Base-by-base conservation (phyloP, 768 basidiomycete species). In the Suillus fuscotomentosus region DNA sequence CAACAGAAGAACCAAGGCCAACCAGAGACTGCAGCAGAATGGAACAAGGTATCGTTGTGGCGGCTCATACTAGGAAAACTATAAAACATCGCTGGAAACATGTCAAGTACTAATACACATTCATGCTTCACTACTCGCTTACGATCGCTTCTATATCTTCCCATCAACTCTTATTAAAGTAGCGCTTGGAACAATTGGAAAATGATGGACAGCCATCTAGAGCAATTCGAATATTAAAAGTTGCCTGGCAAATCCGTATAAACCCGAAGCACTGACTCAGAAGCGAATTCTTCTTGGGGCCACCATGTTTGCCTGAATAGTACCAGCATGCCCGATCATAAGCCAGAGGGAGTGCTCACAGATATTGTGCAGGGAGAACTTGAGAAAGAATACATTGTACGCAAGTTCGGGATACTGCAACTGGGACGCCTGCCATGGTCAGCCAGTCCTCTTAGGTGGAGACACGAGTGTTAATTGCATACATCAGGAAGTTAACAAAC, bases 41-140 rank as follows among this genome's bases (percentile, higher is more conserved):
- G 76, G 76, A 77, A 78, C 36, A 61, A 72, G 50, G 68, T 77
- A 17, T 71, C 71, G 0, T 22, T 76, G 17, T 63, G 66, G 24
- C 60, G 66, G 9, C 50, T 77, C 50, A 36, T 70, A 9, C 73
- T 63, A 3, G 74, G 77, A 7, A 70, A 68, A 56, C 65, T 65
- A 50, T 75, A 63, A 54, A 17, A 34, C 9, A 42, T 42, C 10
- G 17, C 31, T 20, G 41, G 11, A 13, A 41, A 43, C 6, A 42
- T 10, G 24, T 42, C 17, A 20, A 53, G 51, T 11, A 27, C 15
- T 57, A 9, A 57, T 24, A 41, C 9, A 22, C 15, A 15, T 41
- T 24, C 38, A 24, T 17, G 38, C 22, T 39, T 22, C 36, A 14
- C 22, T 57, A 2, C 55, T 56, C 14, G n/a, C 36, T 38, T 15